Evolutionary conservation across 371 early-diverging fungal genomes (phyloP).

Genomic region (Mortierella sp.): DNA sequence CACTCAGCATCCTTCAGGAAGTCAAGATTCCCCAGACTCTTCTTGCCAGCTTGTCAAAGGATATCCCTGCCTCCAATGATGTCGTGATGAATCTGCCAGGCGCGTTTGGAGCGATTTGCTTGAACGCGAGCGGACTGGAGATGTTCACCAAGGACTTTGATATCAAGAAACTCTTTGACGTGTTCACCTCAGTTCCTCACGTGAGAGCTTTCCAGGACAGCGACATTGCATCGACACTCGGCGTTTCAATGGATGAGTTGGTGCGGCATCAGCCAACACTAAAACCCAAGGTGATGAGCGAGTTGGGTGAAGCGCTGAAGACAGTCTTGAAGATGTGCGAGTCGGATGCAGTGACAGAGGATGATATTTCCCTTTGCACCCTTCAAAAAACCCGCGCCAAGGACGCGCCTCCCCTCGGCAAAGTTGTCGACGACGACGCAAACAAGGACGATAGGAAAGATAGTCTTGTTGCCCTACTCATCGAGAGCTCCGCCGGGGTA

Average conservation of each 20-base stretch:
- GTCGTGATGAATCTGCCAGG: constrained; percentile 88
- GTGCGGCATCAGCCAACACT: constrained; percentile 95
- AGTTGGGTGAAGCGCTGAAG: constrained; percentile 76
- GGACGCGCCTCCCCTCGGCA: constrained; percentile 43
- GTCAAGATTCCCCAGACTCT: constrained; percentile 88
- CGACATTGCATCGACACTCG: constrained; percentile 85
- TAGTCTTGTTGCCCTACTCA: constrained; percentile 60
- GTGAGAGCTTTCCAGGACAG: constrained; percentile 83
- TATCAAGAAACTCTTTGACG: constrained; percentile 78
- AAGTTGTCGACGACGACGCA: constrained; percentile 51
- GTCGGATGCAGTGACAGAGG: constrained; percentile 58
- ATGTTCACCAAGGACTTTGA: constrained; percentile 81
- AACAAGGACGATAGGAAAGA: constrained; percentile 71
- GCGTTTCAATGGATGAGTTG: constrained; percentile 93
- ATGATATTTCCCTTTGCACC: constrained; percentile 62
- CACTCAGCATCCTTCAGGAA: constrained; percentile 93
- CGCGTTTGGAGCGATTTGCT: constrained; percentile 96
- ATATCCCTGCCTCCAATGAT: constrained; percentile 82
- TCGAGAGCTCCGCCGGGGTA: constrained; percentile 68
- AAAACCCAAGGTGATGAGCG: constrained; percentile 77
- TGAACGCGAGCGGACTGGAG: constrained; percentile 90
- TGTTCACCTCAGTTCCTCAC: constrained; percentile 86
- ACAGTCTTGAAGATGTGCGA: constrained; percentile 65
- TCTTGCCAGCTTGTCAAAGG: constrained; percentile 73
- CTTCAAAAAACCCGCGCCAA: constrained; percentile 47